Percentiles rank a stretch among this genome's conserved stretches.
Evolutionary conservation across 2,329 filamentous ascomycete species (phyloP).

Genomic region (Fusarium subglutinans): DNA sequence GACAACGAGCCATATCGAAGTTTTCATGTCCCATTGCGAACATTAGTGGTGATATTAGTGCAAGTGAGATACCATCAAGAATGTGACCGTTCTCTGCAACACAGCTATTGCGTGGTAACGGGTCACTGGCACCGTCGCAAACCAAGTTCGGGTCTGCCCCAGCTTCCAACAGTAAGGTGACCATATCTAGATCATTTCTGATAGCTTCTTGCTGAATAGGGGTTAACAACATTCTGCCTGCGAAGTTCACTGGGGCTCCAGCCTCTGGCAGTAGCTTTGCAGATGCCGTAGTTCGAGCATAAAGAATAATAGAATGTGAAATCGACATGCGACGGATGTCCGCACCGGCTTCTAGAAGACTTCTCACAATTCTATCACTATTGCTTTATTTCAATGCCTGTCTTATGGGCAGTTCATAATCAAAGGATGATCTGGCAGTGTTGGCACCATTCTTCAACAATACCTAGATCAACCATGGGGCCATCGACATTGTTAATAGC

Average conservation of each 20-base stretch:
- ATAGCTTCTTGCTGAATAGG: not conserved
- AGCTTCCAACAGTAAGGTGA: not conserved
- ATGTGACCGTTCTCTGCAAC: not conserved
- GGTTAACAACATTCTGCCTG: not conserved
- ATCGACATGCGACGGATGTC: not conserved
- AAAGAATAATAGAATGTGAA: not conserved
- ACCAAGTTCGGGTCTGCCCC: not conserved
- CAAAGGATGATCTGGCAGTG: no score
- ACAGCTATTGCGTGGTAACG: not conserved
- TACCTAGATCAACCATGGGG: not conserved
- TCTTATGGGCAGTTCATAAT: not conserved
- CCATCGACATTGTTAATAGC: not conserved
- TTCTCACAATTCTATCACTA: not conserved
- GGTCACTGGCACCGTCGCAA: not conserved
- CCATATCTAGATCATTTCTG: not conserved
- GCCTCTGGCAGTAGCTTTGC: not conserved
- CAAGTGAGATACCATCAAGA: not conserved
- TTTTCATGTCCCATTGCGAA: not conserved
- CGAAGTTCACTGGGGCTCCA: not conserved
- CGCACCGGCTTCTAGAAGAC: not conserved
- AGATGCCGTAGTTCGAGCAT: not conserved
- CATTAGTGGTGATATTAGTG: not conserved
- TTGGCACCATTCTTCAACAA: not conserved
- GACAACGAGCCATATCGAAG: not conserved
- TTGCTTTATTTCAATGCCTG: not conserved